These are phyloP conservation scores for Neopestalotiopsis rosae DNA, from an alignment of 2,329 filamentous ascomycete species.

Conservation along the genomic window DNA sequence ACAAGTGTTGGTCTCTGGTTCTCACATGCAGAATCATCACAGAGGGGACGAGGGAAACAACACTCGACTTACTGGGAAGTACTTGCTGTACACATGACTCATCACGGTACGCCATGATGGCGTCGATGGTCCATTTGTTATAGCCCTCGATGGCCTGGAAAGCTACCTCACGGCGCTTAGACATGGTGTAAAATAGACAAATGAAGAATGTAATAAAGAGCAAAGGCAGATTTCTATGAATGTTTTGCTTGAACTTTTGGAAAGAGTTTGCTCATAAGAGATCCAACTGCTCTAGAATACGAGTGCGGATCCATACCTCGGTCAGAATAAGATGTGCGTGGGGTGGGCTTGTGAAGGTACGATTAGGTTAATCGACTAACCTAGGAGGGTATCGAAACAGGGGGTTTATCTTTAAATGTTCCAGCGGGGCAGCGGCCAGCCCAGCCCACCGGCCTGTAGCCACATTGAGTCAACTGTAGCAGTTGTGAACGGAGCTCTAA, in stretches of 20 bases:
- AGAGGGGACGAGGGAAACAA: too few species aligned
- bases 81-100: not conserved
- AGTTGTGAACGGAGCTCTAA: too few species aligned
- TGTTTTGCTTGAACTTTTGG: not conserved
- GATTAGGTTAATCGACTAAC: not conserved
- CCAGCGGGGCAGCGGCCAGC: too few species aligned
- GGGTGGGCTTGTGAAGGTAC: not conserved
- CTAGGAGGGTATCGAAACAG: not conserved
- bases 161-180: not conserved
- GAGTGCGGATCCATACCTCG: not conserved
- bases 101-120: not conserved
- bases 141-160: conserved; percentile 3
- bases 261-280: too few species aligned
- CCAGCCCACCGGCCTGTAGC: too few species aligned
- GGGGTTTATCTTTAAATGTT: not conserved
- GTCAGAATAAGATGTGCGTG: not conserved
- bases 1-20: not conserved
- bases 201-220: not conserved
- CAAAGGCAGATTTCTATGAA: not conserved
- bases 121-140: conserved; percentile 8
- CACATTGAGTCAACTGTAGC: too few species aligned
- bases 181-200: not conserved
- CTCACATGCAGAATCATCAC: too few species aligned
- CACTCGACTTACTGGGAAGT: too few species aligned
- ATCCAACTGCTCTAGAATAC: not conserved